Evolutionary conservation across 495 filamentous ascomycete genomes (phyloP).

Genomic region (Letharia columbiana): DNA sequence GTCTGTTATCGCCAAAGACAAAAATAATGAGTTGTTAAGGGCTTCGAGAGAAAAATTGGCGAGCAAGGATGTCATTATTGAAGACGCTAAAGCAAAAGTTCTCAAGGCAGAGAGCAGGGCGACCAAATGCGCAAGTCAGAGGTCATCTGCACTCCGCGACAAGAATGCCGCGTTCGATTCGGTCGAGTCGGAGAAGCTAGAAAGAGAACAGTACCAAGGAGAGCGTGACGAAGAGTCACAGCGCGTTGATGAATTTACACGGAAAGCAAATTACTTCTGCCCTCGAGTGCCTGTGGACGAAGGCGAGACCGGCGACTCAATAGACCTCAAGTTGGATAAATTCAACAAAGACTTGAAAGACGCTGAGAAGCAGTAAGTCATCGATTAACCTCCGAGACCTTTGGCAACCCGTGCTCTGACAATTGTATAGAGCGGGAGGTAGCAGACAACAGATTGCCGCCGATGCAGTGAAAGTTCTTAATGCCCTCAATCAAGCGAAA

Average conservation of each 20-base stretch:
- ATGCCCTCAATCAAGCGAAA: constrained; percentile 37
- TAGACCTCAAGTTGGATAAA: constrained; percentile 56
- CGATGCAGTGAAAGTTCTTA: constrained; percentile 37
- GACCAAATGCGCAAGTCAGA: constrained; percentile 39
- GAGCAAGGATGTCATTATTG: constrained; percentile 35
- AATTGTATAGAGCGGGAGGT: constrained; percentile 49
- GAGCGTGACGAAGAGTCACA: constrained; percentile 40
- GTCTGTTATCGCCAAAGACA: constrained; percentile 41
- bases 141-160: constrained; percentile 46
- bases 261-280: constrained; percentile 49
- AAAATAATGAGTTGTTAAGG: constrained; percentile 37
- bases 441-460: constrained; percentile 55
- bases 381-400: constrained; percentile 21
- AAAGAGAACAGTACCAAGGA: constrained; percentile 38
- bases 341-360: constrained; percentile 48
- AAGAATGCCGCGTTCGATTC: constrained; percentile 56
- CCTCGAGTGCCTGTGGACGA: constrained; percentile 56
- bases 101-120: constrained; percentile 52
- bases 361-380: constrained; percentile 40
- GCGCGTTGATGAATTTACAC: constrained; percentile 45
- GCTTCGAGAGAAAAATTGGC: constrained; percentile 36
- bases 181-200: constrained; percentile 42
- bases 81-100: constrained; percentile 35
- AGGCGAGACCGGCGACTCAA: constrained; percentile 53
- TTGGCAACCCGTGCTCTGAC: constrained; percentile 24